These are phyloP conservation scores for Colletotrichum karsti DNA, from an alignment of 2,329 filamentous ascomycete genomes.

Conservation along the genomic window DNA sequence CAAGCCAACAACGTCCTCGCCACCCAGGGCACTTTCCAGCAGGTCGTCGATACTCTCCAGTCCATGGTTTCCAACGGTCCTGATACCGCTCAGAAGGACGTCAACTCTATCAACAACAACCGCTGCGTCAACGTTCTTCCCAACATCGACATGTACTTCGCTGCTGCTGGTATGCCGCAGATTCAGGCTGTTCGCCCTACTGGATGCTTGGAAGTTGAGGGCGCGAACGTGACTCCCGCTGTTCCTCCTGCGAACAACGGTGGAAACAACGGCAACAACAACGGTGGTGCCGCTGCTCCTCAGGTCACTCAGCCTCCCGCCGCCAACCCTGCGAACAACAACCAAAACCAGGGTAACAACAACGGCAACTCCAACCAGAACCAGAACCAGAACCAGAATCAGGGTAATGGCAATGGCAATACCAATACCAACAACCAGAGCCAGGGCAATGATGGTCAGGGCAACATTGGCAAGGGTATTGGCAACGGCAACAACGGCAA, in stretches of 20 bases:
- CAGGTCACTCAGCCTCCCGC: not conserved
- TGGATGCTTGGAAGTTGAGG: constrained; percentile 31
- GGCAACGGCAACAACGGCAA: not conserved
- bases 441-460: not conserved
- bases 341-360: not conserved
- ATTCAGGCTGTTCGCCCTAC: constrained; percentile 28
- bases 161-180: constrained; percentile 28
- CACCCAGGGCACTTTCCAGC: constrained; percentile 32
- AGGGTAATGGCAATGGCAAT: not conserved
- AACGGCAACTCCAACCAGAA: not conserved
- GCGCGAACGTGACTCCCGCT: constrained; percentile 13
- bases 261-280: constrained; percentile 1
- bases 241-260: not conserved
- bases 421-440: not conserved
- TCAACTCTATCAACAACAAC: constrained; percentile 32
- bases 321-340: not conserved
- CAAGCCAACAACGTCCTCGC: constrained; percentile 31
- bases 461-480: not conserved
- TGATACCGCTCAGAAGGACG: constrained; percentile 31
- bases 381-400: not conserved
- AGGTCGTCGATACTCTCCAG: constrained; percentile 31
- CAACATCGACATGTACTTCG: constrained; percentile 35
- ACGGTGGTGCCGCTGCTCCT: not conserved
- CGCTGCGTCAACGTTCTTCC: constrained; percentile 34
- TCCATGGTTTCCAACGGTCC: constrained; percentile 32